Percentiles rank a stretch among this genome's conserved stretches.
Evolutionary conservation across 495 filamentous ascomycete genomes (phyloP).

Genomic region (Annulohypoxylon nitens): DNA sequence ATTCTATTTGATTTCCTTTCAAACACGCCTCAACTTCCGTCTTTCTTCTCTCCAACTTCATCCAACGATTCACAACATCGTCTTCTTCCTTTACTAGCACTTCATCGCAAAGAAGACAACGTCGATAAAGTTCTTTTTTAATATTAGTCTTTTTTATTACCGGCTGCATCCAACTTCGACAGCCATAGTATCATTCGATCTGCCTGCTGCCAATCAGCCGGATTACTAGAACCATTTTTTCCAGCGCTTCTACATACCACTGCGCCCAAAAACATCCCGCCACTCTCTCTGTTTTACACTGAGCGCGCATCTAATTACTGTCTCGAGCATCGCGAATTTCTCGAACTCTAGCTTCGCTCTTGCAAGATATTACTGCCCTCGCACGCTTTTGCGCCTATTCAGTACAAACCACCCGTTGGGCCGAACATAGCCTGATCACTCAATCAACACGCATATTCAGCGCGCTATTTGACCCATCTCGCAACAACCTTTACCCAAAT

Average conservation of each 20-base stretch:
- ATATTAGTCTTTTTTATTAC: constrained; percentile 38
- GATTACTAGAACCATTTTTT: constrained; percentile 17
- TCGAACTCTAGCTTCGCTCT: constrained; percentile 14
- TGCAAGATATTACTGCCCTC: constrained; percentile 10
- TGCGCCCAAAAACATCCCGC: constrained; percentile 18
- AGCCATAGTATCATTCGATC: constrained; percentile 43
- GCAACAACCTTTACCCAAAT: constrained; percentile 28
- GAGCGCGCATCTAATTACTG: constrained; percentile 14
- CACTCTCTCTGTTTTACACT: not conserved
- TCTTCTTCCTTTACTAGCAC: constrained; percentile 37
- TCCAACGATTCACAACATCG: constrained; percentile 34
- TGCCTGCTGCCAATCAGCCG: constrained; percentile 36
- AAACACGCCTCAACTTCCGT: constrained; percentile 26
- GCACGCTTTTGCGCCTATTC: constrained; percentile 25
- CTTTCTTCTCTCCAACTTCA: constrained; percentile 23
- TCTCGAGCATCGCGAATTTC: constrained; percentile 10
- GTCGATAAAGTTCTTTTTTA: constrained; percentile 22
- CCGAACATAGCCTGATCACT: constrained; percentile 36
- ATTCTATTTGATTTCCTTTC: constrained; percentile 46
- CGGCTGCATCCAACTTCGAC: constrained; percentile 62
- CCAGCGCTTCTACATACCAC: constrained; percentile 8
- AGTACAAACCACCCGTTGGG: constrained; percentile 26
- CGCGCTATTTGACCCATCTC: constrained; percentile 35
- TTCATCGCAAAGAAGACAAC: constrained; percentile 22
- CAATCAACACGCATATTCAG: constrained; percentile 32